These are phyloP conservation scores for Acaromyces ingoldii DNA, from an alignment of 1,284 basidiomycete species.

Conservation along the genomic window DNA sequence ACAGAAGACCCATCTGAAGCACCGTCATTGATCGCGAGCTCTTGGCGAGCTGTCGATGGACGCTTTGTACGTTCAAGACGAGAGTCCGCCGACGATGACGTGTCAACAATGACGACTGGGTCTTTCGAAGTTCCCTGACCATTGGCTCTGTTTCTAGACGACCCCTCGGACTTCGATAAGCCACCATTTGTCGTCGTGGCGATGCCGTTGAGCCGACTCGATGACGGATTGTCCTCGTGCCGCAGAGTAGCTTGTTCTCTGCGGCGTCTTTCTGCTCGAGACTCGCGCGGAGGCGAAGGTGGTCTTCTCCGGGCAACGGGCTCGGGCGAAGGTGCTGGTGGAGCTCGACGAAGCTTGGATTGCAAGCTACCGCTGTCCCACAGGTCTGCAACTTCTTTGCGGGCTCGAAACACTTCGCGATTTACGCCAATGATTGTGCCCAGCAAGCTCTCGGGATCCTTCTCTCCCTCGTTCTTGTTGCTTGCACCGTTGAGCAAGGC, in stretches of 20 bases:
- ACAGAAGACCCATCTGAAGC: too few species aligned
- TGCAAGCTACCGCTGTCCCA: slow-evolving; percentile 64
- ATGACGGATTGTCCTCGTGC: not conserved
- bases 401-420: slow-evolving; percentile 63
- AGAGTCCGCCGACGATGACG: too few species aligned
- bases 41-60: too few species aligned
- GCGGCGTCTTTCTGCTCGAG: not conserved
- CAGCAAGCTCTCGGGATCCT: slow-evolving; percentile 65
- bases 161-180: not conserved
- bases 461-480: slow-evolving; percentile 21
- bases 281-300: not conserved
- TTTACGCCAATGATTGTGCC: slow-evolving; percentile 74
- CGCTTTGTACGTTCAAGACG: too few species aligned
- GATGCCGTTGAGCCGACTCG: not conserved
- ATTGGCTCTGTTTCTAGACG: not conserved
- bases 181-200: not conserved
- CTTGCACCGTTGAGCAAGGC: slow-evolving; percentile 20
- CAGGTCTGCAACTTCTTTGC: slow-evolving; percentile 60
- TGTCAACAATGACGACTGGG: too few species aligned
- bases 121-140: too few species aligned
- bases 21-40: too few species aligned
- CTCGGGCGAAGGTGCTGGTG: slow-evolving; percentile 1
- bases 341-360: slow-evolving; percentile 58
- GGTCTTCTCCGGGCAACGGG: not conserved
- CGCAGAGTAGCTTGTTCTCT: not conserved